Base-by-base conservation (phyloP, 2,329 filamentous ascomycete genomes). In the Aspergillus sojae region DNA sequence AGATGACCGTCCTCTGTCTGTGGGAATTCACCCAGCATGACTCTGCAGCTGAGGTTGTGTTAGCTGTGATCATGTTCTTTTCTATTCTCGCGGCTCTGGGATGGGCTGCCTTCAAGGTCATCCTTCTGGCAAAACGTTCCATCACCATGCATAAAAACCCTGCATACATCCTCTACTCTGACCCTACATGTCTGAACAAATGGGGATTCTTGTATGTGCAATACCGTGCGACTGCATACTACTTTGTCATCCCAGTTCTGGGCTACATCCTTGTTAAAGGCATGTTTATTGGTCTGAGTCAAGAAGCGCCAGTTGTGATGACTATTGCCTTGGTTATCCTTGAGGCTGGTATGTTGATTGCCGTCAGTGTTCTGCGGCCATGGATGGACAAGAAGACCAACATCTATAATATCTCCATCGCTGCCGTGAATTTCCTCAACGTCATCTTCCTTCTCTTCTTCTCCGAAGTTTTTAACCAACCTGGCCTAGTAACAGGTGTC, bases 361-460 rank as follows among this genome's bases (percentile, higher is more conserved):
- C 81, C 26, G 89, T 93, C 61, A 91, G 89, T 64, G 89, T 96
- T 60, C 82, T 97, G 69, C 89, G 92, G 64, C 94, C 94, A 21
- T 98, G 93, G 91, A 98, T 98, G 94, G 94, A 97, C 84, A 97
- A 97, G 88, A 94, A 94, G 82, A 97, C 93, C 65, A 98, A 97
- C 79, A 89, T 90, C 55, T 96, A 97, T 85, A 97, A 97, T 81
- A 97, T 98, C 73, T 87, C 93, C 65, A 97, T 97, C 72, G 91
- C 89, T 66, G 90, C 88, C 53, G 85, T 97, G 79, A 97, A 97
- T 83, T 96, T 97, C 78, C 78, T 97, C 73, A 96, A 95, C 79
- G 86, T 90, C 61, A 89, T 97, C 77, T 96, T 96, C 83, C 82
- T 97, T 39, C 84, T 98, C 61, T 87, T 97, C 71, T 97, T 97